Evolutionary conservation across 257 asterid species (phyloP), one percentile per base, ranked within the genome.

Genomic region (Fraxinus cuspidata): DNA sequence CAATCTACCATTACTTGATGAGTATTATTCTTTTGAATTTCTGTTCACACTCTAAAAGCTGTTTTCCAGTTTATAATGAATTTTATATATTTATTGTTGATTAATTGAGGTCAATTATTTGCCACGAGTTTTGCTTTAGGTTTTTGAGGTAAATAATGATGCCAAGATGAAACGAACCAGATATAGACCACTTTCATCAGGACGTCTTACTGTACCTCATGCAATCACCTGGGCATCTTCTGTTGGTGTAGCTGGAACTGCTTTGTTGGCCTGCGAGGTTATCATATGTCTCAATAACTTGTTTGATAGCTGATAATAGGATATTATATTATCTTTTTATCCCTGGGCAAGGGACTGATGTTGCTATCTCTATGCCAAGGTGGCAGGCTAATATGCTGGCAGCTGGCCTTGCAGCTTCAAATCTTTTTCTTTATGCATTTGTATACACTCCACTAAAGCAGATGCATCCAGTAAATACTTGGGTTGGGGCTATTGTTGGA

Each of bases 401-500:
- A 67, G 98, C 99, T 85, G 91, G 97, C 71, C 92, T 93, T 86
- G 99, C 96, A 73, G 98, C 96, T 80, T 96, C 97, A 68, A 96
- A 92, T 87, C 97, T 93, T 79, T 83, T 87, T 74, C 97, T 96
- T 74, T 96, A 96, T 85, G 97, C 98, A 67, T 96, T 87, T 84
- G 92, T 96, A 15, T 96, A 96, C 87, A 96, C 99, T 77, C 97
- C 98, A 18, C 85, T 96, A 81, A 96, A 96, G 87, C 98, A 96
- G 87, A 91, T 93, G 75, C 97, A 95, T 86, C 97, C 97, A 47
- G 83, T 91, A 73, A 96, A 96, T 85, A 95, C 98, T 34, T 96
- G 99, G 99, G 97, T 93, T 60, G 99, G 98, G 38, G 99, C 99
- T 82, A 32, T 95, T 81, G 98, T 96, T 83, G 99, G 99, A 82